phyloP scores from a whole-genome alignment of 352 stramenopile genomes.

The Phytophthora vignae region DNA sequence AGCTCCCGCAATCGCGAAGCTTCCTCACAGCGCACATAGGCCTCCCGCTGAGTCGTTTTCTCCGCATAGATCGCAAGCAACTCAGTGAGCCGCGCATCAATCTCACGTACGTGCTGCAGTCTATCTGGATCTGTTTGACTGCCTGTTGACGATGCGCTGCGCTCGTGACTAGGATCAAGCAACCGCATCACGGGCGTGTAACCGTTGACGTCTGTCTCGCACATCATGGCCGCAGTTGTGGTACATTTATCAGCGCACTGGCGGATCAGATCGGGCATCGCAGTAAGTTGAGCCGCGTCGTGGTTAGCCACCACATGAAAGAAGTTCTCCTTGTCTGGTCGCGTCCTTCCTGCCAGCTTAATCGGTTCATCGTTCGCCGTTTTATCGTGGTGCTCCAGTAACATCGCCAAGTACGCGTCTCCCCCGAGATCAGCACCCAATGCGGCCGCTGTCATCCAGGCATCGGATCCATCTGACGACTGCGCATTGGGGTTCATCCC shows the following conservation, averaged over 20 bases:
- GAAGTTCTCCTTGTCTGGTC: constrained; percentile 50
- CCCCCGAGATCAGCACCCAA: constrained; percentile 38
- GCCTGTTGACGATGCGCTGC: constrained; percentile 13
- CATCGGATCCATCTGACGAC: constrained; percentile 56
- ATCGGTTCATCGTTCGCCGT: constrained; percentile 39
- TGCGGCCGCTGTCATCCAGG: constrained; percentile 64
- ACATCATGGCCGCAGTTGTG: constrained; percentile 47
- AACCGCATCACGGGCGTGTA: constrained; percentile 64
- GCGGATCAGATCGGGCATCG: constrained; percentile 43
- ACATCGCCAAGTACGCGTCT: constrained; percentile 55
- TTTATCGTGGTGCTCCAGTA: constrained; percentile 59
- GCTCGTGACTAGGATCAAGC: constrained; percentile 40
- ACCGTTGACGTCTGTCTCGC: constrained; percentile 53
- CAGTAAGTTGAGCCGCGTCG: constrained; percentile 27
- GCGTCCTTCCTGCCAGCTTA: constrained; percentile 34
- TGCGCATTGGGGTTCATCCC: constrained; percentile 44
- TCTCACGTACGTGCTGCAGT: constrained; percentile 40
- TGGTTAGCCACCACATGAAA: constrained; percentile 66
- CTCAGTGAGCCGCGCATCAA: constrained; percentile 51
- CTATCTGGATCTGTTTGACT: constrained; percentile 48
- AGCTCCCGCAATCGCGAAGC: constrained; percentile 16
- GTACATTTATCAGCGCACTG: constrained; percentile 46
- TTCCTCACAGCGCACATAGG: constrained; percentile 51
- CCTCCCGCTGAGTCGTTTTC: constrained; percentile 41
- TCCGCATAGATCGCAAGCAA: constrained; percentile 65